Base-by-base conservation (phyloP, 139 green algal genomes). In the Chlamydomonas applanata region DNA sequence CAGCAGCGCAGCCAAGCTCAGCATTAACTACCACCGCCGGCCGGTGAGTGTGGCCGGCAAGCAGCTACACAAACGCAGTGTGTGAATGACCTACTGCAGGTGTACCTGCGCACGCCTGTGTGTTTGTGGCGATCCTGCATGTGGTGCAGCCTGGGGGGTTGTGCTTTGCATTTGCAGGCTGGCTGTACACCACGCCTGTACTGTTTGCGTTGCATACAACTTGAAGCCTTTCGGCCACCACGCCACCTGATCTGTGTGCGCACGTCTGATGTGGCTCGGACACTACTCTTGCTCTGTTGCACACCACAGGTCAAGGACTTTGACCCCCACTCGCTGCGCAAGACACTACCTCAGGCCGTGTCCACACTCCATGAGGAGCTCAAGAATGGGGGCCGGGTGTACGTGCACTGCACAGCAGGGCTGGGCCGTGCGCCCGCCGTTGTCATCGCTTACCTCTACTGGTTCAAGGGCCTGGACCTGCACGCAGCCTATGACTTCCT, bases 321-420 rank as follows among this genome's bases (percentile, higher is more conserved):
- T 83, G 88, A 93, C 69, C 81, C 82, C 3, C 75, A 92, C 72
- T 89, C 76, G 60, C 79, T 96, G 74, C 83, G 91, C 14, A 74
- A 79, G 16, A 88, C 77, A 4, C 82, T 96, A 22, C 91, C 91
- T 0, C 44, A 52, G 0, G 87, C 86, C 13, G 89, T 90, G 2
- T 64, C 74, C 2, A 53, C 65, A 0, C 52, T 92, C 4, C 30
- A 78, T 0, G 13, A 82, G 19, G 82, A 67, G 5, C 65, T 87
- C 34, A 61, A 27, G 7, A 32, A 24, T 40, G 60, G 56, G 33
- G 62, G 60, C 45, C 85, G 77, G 69, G 83, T 93, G 33, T 95
- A 95, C 66, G 87, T 95, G 2, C 90, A 95, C 67, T 95, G 90
- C 72, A 95, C 90, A 33, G 90, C 90, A 0, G 90, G 90, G 2